Conservation (phyloP, 306 rosid genomes). For the Pyrus betulifolia region DNA sequence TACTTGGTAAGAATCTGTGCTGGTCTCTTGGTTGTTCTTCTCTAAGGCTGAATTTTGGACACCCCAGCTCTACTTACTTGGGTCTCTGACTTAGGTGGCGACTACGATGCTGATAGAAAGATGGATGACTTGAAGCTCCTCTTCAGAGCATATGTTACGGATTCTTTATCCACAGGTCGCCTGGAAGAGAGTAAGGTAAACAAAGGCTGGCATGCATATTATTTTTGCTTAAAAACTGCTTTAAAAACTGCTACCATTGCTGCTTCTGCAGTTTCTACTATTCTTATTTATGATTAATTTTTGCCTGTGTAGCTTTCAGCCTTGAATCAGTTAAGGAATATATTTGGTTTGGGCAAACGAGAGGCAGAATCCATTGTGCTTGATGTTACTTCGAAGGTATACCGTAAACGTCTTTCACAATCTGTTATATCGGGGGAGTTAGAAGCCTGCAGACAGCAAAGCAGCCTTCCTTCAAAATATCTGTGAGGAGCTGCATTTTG, state of each 20-base stretch:
- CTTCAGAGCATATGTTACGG: conserved; percentile 46
- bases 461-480: conserved; percentile 91
- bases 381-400: conserved; percentile 69
- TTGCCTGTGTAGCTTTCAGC: conserved; percentile 50
- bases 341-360: conserved; percentile 89
- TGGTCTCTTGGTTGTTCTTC: conserved; percentile 2
- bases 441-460: conserved; percentile 89
- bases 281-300: background rate
- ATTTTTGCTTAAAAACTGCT: background rate
- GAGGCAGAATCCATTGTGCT: conserved; percentile 75
- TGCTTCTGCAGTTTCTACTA: background rate
- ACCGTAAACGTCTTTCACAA: conserved; percentile 74
- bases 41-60: background rate
- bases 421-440: conserved; percentile 61
- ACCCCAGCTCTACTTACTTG: conserved; percentile 17
- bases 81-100: conserved; percentile 61
- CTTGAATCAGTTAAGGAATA: conserved; percentile 74
- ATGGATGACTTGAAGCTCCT: conserved; percentile 89
- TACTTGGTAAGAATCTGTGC: conserved; percentile 45
- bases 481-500: conserved; percentile 78
- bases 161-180: conserved; percentile 43
- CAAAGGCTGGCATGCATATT: background rate
- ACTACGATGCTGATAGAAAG: conserved; percentile 58
- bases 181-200: conserved; percentile 50
- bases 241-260: background rate